Conservation (phyloP, 108 stramenopile species). For the Nitzschia sp. region DNA sequence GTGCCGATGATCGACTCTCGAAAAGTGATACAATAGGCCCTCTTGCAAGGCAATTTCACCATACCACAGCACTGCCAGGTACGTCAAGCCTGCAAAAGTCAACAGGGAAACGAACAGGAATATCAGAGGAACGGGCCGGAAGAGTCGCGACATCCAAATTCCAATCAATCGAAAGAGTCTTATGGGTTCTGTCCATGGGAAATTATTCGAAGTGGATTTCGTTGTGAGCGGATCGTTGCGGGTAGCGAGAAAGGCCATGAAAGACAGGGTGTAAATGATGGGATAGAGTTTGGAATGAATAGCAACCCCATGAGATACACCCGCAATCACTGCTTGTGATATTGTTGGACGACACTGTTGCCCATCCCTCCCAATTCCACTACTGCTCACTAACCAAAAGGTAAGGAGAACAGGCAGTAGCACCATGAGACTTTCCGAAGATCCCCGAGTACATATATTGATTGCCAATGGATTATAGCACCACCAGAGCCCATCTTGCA, state of each 20-base stretch:
- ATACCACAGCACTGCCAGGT: conserved; percentile 56
- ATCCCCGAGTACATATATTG: conserved; percentile 93
- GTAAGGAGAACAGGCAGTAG: conserved; percentile 82
- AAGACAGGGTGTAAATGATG: conserved; percentile 81
- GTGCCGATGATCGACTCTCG: conserved; percentile 90
- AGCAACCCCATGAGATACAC: conserved; percentile 79
- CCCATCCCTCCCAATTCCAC: background rate
- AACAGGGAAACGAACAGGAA: conserved; percentile 66
- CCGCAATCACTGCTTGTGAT: conserved; percentile 51
- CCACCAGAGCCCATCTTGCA: conserved; percentile 78
- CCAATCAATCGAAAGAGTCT: conserved; percentile 28
- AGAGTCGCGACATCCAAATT: conserved; percentile 45
- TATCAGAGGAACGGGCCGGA: conserved; percentile 31
- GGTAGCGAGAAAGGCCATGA: conserved; percentile 61
- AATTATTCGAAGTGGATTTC: background rate
- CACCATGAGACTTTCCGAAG: conserved; percentile 84
- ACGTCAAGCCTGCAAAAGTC: conserved; percentile 60
- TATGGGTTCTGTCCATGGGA: conserved; percentile 30
- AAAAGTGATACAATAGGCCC: conserved; percentile 93
- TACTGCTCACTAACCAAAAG: conserved; percentile 39
- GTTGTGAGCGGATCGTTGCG: conserved; percentile 1
- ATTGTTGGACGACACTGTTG: conserved; percentile 5
- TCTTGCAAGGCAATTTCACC: conserved; percentile 82
- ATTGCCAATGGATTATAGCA: conserved; percentile 91
- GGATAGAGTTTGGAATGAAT: conserved; percentile 87